Evolutionary conservation across 352 stramenopile species (phyloP).

Genomic region (Globisporangium spiculum): DNA sequence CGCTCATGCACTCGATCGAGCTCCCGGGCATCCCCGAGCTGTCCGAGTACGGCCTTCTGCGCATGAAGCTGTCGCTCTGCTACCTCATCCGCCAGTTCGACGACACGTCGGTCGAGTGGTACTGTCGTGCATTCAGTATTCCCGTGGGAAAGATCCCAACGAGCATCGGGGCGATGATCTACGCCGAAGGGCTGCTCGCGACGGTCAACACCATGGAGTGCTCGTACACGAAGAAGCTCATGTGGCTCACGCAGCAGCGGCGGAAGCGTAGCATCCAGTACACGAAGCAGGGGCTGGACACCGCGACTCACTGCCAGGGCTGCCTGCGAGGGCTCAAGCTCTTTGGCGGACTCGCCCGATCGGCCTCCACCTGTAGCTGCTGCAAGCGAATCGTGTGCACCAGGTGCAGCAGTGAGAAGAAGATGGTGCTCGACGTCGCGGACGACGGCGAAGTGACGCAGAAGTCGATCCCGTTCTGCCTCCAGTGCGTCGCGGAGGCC

Average conservation of each 20-base stretch:
- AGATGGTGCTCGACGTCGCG: conserved; percentile 26
- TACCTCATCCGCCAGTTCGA: background rate
- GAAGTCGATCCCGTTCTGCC: conserved; percentile 55
- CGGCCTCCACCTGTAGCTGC: too few species aligned
- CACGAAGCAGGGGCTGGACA: background rate
- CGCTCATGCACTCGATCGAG: conserved; percentile 37
- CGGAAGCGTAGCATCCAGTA: background rate
- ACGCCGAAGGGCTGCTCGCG: conserved; percentile 2
- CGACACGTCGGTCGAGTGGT: background rate
- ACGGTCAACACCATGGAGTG: conserved; percentile 1
- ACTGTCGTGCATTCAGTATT: background rate
- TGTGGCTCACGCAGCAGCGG: conserved; percentile 3
- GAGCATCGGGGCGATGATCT: background rate
- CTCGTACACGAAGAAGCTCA: conserved; percentile 9
- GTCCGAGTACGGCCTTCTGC: background rate
- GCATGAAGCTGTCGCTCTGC: background rate
- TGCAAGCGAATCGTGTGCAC: too few species aligned
- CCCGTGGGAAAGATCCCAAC: background rate
- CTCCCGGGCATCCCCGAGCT: conserved; percentile 10
- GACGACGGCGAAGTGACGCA: conserved; percentile 33
- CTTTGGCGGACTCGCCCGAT: background rate
- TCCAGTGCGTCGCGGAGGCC: conserved; percentile 50
- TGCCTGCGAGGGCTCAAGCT: background rate
- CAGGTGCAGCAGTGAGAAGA: too few species aligned
- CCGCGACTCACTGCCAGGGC: background rate